A percentile compares a stretch with the other conserved stretches of the same genome.
Conservation (phyloP, 2,329 filamentous ascomycete genomes). For the Dryadomyces quercivorus region DNA sequence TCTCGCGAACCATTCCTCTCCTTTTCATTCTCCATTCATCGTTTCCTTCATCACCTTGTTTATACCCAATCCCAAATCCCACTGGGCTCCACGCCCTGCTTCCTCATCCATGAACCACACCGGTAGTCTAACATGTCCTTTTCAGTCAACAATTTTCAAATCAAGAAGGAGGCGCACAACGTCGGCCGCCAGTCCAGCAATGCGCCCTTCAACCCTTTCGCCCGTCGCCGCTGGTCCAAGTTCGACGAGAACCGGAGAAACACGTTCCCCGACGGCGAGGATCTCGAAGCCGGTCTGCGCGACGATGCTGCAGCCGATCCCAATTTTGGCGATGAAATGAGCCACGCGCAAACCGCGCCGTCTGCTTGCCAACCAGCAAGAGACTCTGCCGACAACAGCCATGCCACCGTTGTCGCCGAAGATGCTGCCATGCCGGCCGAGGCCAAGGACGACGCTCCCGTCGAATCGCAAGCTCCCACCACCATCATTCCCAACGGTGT, state of each 20-base stretch:
- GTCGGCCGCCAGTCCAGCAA: constrained; percentile 27
- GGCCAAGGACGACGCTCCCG: constrained; percentile 1
- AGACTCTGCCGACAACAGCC: not conserved
- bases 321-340: constrained; percentile 18
- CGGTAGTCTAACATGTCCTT: constrained; percentile 8
- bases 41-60: not conserved
- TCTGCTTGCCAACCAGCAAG: not conserved
- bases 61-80: not conserved
- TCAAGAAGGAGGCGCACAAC: constrained; percentile 31
- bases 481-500: constrained; percentile 4
- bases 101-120: not conserved
- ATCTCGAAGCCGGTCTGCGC: constrained; percentile 22
- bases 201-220: constrained; percentile 31
- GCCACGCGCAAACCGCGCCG: constrained; percentile 22
- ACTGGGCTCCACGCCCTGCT: not conserved
- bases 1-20: too few relatives aligned
- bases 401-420: not conserved
- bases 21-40: not conserved
- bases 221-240: constrained; percentile 25
- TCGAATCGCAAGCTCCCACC: constrained; percentile 2
- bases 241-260: constrained; percentile 14
- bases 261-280: constrained; percentile 18
- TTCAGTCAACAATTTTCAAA: constrained; percentile 33
- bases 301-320: constrained; percentile 11
- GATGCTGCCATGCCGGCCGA: not conserved